These are phyloP conservation scores for Suhomyces anneliseae DNA, from an alignment of 1,139 yeast genomes.

Conservation along the genomic window DNA sequence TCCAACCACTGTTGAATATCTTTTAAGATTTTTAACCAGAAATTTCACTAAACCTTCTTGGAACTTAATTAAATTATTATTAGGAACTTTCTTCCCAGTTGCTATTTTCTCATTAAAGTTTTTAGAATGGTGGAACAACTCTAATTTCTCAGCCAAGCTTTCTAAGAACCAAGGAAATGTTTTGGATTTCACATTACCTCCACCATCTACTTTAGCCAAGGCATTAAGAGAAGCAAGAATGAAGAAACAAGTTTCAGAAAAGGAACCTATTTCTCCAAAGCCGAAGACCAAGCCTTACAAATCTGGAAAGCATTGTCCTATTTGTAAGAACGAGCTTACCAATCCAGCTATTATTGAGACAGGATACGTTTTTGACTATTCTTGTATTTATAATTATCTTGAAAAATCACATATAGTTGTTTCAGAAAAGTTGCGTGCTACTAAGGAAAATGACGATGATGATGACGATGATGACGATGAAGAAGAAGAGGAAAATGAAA, in stretches of 20 bases:
- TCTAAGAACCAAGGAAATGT: slow-evolving; percentile 52
- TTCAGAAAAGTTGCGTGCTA: slow-evolving; percentile 19
- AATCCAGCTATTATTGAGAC: slow-evolving; percentile 91
- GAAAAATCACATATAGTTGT: slow-evolving; percentile 45
- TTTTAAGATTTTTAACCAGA: slow-evolving; percentile 30
- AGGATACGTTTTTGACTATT: slow-evolving; percentile 86
- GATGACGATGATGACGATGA: slow-evolving; percentile 20
- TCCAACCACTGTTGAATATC: slow-evolving; percentile 49
- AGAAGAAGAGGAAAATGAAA: slow-evolving; percentile 10
- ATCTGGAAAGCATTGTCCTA: slow-evolving; percentile 56
- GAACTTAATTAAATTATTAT: slow-evolving; percentile 33
- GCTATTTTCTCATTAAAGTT: slow-evolving; percentile 84
- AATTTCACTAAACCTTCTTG: slow-evolving; percentile 43
- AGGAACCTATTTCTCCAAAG: slow-evolving; percentile 1
- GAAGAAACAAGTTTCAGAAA: too few species aligned
- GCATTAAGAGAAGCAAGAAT: slow-evolving; percentile 10
- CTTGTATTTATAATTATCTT: slow-evolving; percentile 74
- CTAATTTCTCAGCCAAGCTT: slow-evolving; percentile 68
- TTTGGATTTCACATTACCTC: slow-evolving; percentile 54
- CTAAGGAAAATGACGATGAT: slow-evolving; percentile 7
- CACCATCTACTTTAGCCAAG: slow-evolving; percentile 40
- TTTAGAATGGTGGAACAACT: slow-evolving; percentile 92
- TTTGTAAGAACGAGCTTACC: slow-evolving; percentile 64
- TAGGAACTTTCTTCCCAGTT: slow-evolving; percentile 69
- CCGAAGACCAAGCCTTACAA: slow-evolving; percentile 20